Evolutionary conservation across 2,329 filamentous ascomycete species (phyloP), one percentile per base, ranked within the genome.

Genomic region (Diaporthe citri): DNA sequence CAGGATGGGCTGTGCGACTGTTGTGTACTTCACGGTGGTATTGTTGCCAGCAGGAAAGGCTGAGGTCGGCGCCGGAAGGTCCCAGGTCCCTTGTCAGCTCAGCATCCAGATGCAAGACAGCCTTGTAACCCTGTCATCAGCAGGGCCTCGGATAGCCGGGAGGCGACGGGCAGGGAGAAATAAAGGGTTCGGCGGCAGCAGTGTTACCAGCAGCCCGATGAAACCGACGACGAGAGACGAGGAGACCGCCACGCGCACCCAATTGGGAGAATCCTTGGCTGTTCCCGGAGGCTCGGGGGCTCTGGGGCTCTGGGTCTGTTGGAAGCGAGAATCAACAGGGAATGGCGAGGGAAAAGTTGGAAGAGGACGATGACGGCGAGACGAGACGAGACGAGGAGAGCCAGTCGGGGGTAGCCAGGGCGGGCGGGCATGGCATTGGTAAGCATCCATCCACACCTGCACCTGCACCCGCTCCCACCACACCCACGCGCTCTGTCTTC

Each of bases 301-400:
- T 67, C 34, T 46, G 43, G 62, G 62, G 57, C 62, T 36, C 62
- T 36, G 64, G 64, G 64, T 67, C 64, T 67, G 64, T 52, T 52
- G 31, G 28, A 52, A 67, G 28, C 62, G 43, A 51, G 62, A 36
- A 36, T 25, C 62, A 52, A 25, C 62, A 62, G 48, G 52, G 52
- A 62, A 41, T n/a, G 28, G 20, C 48, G 5, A 56, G 52, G 52
- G 36, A 71, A 72, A 55, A 72, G 57, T 56, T 64, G 71, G 71
- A 72, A 72, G 57, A 51, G 25, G 36, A 55, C 64, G n/a, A 69
- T 55, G 34, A 69, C 34, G 64, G 64, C 64, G 64, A 60, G 57
- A 60, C 36, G 39, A 67, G 62, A 25, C 43, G 43, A 66, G 62
- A 43, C 41, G 25, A 25, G 62, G 31, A 48, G 31, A 36, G 62